phyloP scores from a whole-genome alignment of 148 eudicot genomes.

The Pharnaceum exiguum region DNA sequence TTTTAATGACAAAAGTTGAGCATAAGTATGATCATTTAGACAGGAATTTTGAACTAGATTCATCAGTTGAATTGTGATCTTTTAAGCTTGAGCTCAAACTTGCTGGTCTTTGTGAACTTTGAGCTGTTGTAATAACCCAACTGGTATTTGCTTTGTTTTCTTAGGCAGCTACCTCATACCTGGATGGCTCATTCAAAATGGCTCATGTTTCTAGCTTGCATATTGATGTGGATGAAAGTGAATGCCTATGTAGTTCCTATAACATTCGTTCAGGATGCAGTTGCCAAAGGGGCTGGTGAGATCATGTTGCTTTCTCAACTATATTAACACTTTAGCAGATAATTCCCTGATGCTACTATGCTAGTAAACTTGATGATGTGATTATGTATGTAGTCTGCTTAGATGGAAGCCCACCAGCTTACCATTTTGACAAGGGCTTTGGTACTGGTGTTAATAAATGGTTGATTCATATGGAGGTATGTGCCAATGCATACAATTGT shows the following conservation, averaged over 20 bases:
- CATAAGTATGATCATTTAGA: no score
- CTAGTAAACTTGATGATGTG: neutral
- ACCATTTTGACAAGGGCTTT: constrained; percentile 68
- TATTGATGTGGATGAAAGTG: constrained; percentile 32
- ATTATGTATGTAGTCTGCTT: constrained; percentile 55
- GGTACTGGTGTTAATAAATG: constrained; percentile 74
- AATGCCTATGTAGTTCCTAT: constrained; percentile 51
- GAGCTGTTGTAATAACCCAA: neutral
- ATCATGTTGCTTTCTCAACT: neutral
- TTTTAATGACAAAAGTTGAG: no score
- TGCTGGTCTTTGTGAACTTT: neutral
- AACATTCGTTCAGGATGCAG: constrained; percentile 60
- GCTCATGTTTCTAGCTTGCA: constrained; percentile 26
- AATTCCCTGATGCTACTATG: neutral
- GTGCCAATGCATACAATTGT: neutral
- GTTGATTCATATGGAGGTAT: constrained; percentile 75
- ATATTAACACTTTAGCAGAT: neutral
- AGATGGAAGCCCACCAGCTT: constrained; percentile 94
- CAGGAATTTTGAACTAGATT: no score
- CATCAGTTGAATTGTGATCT: neutral
- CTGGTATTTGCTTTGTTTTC: neutral
- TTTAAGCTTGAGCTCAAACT: neutral
- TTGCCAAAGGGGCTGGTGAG: constrained; percentile 84
- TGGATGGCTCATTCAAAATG: constrained; percentile 35
- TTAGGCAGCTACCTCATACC: no score